Base-by-base conservation (phyloP, 441 rosid species). In the Populus hybrid region DNA sequence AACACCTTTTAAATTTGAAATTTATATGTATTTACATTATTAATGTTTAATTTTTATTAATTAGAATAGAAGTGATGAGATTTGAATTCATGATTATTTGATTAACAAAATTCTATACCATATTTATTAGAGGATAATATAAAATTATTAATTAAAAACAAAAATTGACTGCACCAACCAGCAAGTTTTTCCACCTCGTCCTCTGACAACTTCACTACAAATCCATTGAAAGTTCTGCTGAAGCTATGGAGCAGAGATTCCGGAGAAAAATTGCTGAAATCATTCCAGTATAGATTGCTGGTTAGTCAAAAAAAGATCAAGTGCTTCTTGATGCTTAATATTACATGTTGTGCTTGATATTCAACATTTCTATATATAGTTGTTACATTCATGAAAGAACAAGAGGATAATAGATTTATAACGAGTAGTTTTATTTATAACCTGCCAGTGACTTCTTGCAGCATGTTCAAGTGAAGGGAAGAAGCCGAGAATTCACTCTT, bases 181-280 rank as follows among this genome's bases (percentile, higher is more conserved):
- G 74, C 57, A 34, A 77, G 18, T 65, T 36, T 64, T 18, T 50
- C 30, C 10, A 8, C 63, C 12, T 83, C 77, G 0, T 63, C 67
- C 26, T 78, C 78, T 8, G 81, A 73, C 4, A 80, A 28, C 28
- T 70, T 71, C 5, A 78, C 84, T 7, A 77, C 86, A 42, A 83
- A 80, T 8, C 86, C 86, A 20, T 72, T 67, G 75, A 80, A 78
- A 20, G 79, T 77, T 68, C 81, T 75, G 46, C 32, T 64, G 72
- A 67, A 81, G 73, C 82, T 78, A 35, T 73, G 75, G 12, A 69
- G 69, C 8, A 74, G 69, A 69, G 28, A 57, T 6, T 61, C 69
- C 1, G 70, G 1, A 18, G 69, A 30, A 35, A 68, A 73, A 46
- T 73, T 61, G 40, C 81, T 79, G 77, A 40, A 40, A 40, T 40